Percentiles rank a stretch among this genome's conserved stretches.
Evolutionary conservation across 257 asterid species (phyloP).

Genomic region (Solanum corneliomulleri): DNA sequence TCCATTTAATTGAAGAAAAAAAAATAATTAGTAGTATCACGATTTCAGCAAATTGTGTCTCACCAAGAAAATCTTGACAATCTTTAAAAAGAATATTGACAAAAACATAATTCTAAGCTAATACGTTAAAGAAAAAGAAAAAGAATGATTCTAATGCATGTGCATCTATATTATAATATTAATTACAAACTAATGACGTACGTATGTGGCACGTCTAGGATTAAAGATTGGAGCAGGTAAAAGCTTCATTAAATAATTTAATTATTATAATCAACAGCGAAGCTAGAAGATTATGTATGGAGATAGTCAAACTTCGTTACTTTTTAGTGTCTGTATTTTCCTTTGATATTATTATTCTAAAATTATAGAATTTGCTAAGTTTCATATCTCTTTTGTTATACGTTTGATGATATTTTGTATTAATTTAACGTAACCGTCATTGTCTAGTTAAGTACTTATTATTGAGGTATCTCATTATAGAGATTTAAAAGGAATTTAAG

Average conservation of each 20-base stretch:
- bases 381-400: background rate
- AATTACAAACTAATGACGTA: background rate
- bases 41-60: background rate
- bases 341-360: background rate
- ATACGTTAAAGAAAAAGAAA: background rate
- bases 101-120: background rate
- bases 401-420: background rate
- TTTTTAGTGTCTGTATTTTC: background rate
- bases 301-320: background rate
- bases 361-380: background rate
- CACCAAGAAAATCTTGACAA: background rate
- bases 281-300: background rate
- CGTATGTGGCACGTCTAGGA: background rate
- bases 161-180: background rate
- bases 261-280: background rate
- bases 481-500: background rate
- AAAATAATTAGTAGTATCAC: background rate
- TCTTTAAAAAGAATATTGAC: background rate
- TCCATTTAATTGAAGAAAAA: background rate
- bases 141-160: background rate
- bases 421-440: background rate
- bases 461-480: background rate
- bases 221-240: background rate
- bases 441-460: background rate
- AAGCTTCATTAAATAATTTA: background rate